Percentiles rank a stretch among this genome's conserved stretches.
Conservation (phyloP, 371 early-diverging fungal genomes). For the Circinella minor region DNA sequence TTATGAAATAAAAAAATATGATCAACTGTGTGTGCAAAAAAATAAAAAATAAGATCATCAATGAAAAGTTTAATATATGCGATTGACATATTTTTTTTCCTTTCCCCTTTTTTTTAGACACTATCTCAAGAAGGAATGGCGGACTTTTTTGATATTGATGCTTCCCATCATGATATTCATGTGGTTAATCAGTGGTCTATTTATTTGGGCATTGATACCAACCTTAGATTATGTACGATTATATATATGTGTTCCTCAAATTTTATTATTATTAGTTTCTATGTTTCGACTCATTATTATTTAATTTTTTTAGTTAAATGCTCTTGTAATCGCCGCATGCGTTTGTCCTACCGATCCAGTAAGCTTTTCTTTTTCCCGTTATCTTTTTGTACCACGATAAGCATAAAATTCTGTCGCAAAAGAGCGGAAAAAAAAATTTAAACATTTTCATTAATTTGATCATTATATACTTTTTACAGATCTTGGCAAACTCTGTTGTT, state of each 20-base stretch:
- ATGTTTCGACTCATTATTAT: neutral
- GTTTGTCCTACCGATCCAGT: constrained; percentile 97
- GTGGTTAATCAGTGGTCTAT: constrained; percentile 82
- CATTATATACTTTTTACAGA: constrained; percentile 26
- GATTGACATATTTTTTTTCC: neutral
- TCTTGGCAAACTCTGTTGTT: constrained; percentile 93
- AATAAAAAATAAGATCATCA: too few species aligned
- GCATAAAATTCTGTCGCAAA: too few species aligned
- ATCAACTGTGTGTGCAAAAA: too few species aligned
- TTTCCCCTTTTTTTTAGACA: constrained; percentile 31
- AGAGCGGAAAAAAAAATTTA: too few species aligned
- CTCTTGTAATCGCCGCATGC: constrained; percentile 86
- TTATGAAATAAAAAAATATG: too few species aligned
- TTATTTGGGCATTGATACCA: constrained; percentile 71
- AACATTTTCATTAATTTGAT: neutral
- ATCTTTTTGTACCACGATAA: neutral
- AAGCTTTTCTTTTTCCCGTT: constrained; percentile 18
- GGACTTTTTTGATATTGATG: constrained; percentile 77
- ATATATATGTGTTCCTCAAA: neutral
- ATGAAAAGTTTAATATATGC: neutral
- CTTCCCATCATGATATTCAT: constrained; percentile 86
- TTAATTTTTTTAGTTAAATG: constrained; percentile 52
- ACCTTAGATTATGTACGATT: constrained; percentile 67
- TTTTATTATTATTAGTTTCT: too few species aligned
- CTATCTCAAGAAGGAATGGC: constrained; percentile 63